Evolutionary conservation across 2,329 filamentous ascomycete species (phyloP).

Genomic region (Cryphonectria naterciae): DNA sequence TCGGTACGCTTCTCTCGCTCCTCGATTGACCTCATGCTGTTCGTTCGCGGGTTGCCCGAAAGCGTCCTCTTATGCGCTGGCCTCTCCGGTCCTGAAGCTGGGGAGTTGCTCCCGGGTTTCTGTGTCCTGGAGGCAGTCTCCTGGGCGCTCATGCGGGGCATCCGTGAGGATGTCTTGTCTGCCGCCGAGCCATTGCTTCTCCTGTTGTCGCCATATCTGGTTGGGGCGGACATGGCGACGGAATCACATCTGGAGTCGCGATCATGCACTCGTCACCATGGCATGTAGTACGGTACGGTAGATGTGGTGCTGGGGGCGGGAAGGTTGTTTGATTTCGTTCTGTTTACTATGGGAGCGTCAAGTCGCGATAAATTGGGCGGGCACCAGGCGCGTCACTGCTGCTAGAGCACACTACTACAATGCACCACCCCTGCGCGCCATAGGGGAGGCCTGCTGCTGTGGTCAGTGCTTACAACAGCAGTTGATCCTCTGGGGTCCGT

Average conservation of each 20-base stretch:
- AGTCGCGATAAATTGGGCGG: conserved; percentile 22
- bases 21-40: conserved; percentile 52
- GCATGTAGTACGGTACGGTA: conserved; percentile 13
- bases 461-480: conserved; percentile 8
- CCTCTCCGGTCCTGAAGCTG: conserved; percentile 22
- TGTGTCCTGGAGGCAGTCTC: conserved; percentile 43
- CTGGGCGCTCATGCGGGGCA: conserved; percentile 36
- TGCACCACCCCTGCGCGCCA: conserved; percentile 1
- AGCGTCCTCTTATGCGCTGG: conserved; percentile 59
- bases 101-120: conserved; percentile 34
- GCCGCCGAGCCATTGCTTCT: conserved; percentile 31
- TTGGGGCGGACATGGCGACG: conserved; percentile 34
- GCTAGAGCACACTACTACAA: not conserved
- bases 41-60: conserved; percentile 59
- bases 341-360: conserved; percentile 21
- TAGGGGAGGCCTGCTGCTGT: not conserved
- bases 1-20: conserved; percentile 63
- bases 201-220: conserved; percentile 36
- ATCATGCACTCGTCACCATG: conserved; percentile 12
- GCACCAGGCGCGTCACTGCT: conserved; percentile 24
- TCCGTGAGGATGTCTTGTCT: conserved; percentile 29
- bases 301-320: not conserved
- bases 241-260: conserved; percentile 34
- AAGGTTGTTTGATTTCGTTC: not conserved
- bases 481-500: not conserved